Evolutionary conservation across 108 stramenopile genomes (phyloP).

Genomic region (Cyclotella sp.): DNA sequence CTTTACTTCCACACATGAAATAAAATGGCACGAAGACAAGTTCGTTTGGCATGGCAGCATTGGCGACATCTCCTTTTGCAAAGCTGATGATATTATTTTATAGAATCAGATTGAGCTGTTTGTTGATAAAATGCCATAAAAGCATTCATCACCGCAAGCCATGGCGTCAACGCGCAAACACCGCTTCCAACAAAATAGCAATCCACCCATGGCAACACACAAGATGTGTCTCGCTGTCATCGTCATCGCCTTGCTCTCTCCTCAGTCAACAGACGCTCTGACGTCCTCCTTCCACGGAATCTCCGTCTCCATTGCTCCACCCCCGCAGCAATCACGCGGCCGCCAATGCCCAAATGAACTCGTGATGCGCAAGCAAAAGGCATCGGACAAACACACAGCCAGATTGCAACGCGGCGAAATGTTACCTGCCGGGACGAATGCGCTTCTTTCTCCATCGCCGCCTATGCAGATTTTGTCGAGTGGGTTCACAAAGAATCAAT

Average conservation of each 20-base stretch:
- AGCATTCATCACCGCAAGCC: too few relatives aligned
- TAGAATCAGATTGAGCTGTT: too few relatives aligned
- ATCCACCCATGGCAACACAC: not conserved
- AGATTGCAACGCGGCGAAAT: constrained; percentile 64
- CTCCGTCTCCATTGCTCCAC: not conserved
- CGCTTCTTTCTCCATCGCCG: constrained; percentile 5
- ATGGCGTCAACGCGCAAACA: not conserved
- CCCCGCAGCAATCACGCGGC: not conserved
- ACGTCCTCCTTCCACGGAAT: constrained; percentile 46
- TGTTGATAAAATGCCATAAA: not conserved
- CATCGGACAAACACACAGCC: constrained; percentile 79
- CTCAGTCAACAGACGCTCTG: not conserved
- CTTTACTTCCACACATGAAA: too few relatives aligned
- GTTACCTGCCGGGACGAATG: constrained; percentile 32
- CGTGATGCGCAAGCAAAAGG: constrained; percentile 88
- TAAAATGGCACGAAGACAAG: too few relatives aligned
- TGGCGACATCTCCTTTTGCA: not conserved
- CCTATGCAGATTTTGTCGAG: constrained; percentile 49
- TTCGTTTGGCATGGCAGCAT: too few relatives aligned
- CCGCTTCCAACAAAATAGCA: not conserved
- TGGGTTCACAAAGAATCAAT: constrained; percentile 61
- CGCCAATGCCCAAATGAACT: constrained; percentile 20
- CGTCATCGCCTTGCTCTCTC: not conserved
- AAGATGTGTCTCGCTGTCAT: constrained; percentile 2
- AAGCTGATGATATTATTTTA: too few relatives aligned